A percentile compares a stretch with the other conserved stretches of the same genome.
phyloP scores from a whole-genome alignment of 768 basidiomycete genomes.

The Serendipita indica region DNA sequence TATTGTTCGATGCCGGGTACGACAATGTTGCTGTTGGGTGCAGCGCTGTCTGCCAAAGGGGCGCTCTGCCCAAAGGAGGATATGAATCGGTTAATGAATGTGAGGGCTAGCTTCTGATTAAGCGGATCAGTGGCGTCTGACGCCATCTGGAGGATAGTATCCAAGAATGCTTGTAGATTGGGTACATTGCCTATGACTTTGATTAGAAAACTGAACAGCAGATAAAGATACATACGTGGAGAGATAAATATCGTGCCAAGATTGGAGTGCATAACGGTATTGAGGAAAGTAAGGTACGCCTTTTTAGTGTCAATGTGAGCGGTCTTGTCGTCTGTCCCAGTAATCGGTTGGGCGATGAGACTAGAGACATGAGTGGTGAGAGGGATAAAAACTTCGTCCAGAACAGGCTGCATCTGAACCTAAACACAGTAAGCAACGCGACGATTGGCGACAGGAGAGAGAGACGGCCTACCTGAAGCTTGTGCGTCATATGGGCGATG shows the following conservation, averaged over 20 bases:
- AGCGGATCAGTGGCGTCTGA: conserved; percentile 60
- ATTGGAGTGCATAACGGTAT: conserved; percentile 64
- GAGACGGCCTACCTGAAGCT: conserved; percentile 51
- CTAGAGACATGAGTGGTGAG: conserved; percentile 68
- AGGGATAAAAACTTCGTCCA: conserved; percentile 82
- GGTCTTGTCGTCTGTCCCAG: conserved; percentile 71
- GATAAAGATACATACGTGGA: conserved; percentile 41
- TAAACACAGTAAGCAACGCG: conserved; percentile 21
- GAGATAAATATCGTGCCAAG: conserved; percentile 78
- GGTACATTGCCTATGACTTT: conserved; percentile 43
- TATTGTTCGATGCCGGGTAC: conserved; percentile 88
- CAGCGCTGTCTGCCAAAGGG: conserved; percentile 25
- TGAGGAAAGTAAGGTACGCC: conserved; percentile 73
- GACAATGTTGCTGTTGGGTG: conserved; percentile 21
- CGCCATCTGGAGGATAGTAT: conserved; percentile 54
- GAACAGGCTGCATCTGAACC: conserved; percentile 73
- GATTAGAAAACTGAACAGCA: conserved; percentile 8
- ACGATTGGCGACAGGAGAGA: conserved; percentile 3
- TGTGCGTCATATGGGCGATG: conserved; percentile 79
- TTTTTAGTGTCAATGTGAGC: conserved; percentile 71
- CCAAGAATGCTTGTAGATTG: conserved; percentile 53
- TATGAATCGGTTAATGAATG: conserved; percentile 58
- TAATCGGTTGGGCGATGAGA: conserved; percentile 63
- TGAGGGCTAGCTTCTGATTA: conserved; percentile 66
- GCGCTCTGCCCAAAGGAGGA: conserved; percentile 45